These are phyloP conservation scores for Musa troglodytarum DNA, from an alignment of 176 grass and related monocot species.

Conservation along the genomic window DNA sequence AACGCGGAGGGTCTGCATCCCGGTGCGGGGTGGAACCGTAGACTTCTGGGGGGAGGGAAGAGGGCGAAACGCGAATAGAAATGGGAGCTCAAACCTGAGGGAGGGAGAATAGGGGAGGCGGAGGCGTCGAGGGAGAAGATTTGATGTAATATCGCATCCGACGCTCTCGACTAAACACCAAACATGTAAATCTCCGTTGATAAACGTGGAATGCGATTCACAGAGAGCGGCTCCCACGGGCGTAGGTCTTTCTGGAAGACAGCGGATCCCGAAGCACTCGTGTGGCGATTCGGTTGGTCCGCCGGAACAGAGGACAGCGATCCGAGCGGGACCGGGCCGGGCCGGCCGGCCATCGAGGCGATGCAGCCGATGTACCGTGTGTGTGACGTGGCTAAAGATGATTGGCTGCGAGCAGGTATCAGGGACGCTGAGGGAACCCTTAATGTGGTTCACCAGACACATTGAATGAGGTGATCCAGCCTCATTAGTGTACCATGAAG, in stretches of 20 bases:
- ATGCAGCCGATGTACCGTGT: no score
- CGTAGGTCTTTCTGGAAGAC: no score
- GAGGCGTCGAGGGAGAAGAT: conserved; percentile 1
- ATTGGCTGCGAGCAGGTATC: no score
- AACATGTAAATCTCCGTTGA: background rate
- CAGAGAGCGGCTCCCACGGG: no score
- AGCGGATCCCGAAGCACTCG: background rate
- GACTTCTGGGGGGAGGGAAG: background rate
- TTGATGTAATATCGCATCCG: background rate
- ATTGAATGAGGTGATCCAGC: no score
- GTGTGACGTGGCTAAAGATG: no score
- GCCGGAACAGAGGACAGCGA: background rate
- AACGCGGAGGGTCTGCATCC: conserved; percentile 6
- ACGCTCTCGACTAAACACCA: background rate
- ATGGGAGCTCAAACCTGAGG: background rate
- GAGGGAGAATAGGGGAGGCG: background rate
- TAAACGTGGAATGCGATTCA: no score
- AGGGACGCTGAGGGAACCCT: no score
- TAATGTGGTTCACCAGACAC: no score
- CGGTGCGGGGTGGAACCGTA: background rate
- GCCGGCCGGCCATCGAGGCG: no score
- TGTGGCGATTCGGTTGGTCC: background rate
- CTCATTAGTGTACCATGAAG: no score
- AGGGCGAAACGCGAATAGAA: background rate
- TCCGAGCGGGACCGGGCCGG: no score